Base-by-base conservation (phyloP, 495 filamentous ascomycete species). In the Lepraria neglecta region DNA sequence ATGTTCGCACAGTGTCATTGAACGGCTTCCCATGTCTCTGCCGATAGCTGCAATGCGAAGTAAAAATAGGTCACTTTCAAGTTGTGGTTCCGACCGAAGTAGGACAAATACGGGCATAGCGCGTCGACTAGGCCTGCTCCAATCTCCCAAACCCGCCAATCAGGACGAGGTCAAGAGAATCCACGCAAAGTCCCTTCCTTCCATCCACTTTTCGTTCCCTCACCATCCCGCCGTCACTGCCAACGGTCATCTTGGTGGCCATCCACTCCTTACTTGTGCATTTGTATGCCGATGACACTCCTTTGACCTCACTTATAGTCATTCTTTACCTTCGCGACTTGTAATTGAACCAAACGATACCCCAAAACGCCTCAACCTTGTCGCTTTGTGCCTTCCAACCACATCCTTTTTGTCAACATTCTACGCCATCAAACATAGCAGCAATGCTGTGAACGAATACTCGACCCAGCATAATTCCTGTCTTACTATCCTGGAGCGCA, bases 241-340 rank as follows among this genome's bases (percentile, higher is more conserved):
- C 4, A 35, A 59, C 44, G 46, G 33, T 51, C 57, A 59, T 3
- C n/a, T 40, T 50, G 31, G 6, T 59, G 45, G 33, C 45, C 57
- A 24, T 59, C 38, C 57, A 51, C 48, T 59, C 57, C 46, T 59
- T 59, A 48, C 12, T 30, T 38, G 9, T 38, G 35, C 35, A 10
- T 38, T 38, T 38, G 35, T 38, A 38, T 6, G 5, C 35, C 7
- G 35, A 38, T 12, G 19, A 27, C 57, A 42, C 45, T n/a, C 19
- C 27, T 47, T 51, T 50, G 45, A 40, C n/a, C 53, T 56, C 53
- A 56, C 53, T 7, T n/a, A 24, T 6, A 56, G 53, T 56, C 53
- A 7, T 42, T 56, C 53, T 42, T 56, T 56, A 38, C 53, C 19
- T 15, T 45, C 42, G 27, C n/a, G 45, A 21, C 44, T 45, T 21